Evolutionary conservation across 768 basidiomycete species (phyloP).

Genomic region (Termitomyces sp.): DNA sequence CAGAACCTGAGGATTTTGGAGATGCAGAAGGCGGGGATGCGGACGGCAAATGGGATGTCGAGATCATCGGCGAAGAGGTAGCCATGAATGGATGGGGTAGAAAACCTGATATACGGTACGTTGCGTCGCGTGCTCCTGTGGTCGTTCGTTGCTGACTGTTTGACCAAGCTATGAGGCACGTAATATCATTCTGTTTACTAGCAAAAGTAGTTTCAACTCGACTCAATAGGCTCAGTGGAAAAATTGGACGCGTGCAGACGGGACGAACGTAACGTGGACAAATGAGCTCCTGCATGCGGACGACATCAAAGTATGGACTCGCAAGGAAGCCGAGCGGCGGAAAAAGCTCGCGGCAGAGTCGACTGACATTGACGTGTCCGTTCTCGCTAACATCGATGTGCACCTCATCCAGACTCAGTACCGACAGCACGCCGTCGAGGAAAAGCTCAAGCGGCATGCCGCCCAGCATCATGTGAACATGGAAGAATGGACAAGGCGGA

Average conservation of each 20-base stretch:
- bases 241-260: conserved; percentile 45
- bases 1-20: conserved; percentile 24
- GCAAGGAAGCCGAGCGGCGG: conserved; percentile 25
- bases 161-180: conserved; percentile 3
- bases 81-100: conserved; percentile 20
- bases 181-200: neutral
- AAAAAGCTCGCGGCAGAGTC: conserved; percentile 21
- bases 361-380: conserved; percentile 36
- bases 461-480: neutral
- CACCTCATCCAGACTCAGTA: conserved; percentile 40
- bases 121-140: neutral
- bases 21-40: conserved; percentile 23
- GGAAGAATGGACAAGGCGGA: neutral
- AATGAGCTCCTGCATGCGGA: conserved; percentile 15
- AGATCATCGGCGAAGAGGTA: conserved; percentile 38
- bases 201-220: too few relatives aligned
- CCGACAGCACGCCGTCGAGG: conserved; percentile 38
- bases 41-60: conserved; percentile 24
- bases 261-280: conserved; percentile 53
- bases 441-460: conserved; percentile 28
- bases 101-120: conserved; percentile 21
- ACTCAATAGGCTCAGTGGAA: conserved; percentile 45
- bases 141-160: neutral
- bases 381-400: conserved; percentile 35
- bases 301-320: conserved; percentile 27